Percentiles rank a stretch among this genome's conserved stretches.
phyloP scores from a whole-genome alignment of 2,329 filamentous ascomycete species.

The Paraphoma chrysanthemicola region DNA sequence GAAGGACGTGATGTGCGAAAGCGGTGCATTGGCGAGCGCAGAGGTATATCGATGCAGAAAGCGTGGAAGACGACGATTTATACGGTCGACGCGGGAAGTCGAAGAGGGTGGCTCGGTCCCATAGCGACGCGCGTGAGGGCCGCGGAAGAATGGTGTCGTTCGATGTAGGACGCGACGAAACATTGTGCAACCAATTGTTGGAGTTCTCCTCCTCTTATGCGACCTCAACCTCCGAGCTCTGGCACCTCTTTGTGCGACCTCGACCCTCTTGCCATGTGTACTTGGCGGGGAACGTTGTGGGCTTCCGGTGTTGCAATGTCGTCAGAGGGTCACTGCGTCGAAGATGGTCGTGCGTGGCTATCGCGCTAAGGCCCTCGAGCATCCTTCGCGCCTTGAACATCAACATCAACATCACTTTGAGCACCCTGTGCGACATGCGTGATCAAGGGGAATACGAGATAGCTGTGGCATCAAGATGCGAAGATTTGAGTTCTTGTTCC shows the following conservation, averaged over 20 bases:
- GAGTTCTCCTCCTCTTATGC: conserved; percentile 6
- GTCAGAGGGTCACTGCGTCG: conserved; percentile 12
- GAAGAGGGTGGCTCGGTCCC: conserved; percentile 22
- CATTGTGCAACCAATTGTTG: conserved; percentile 10
- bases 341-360: conserved; percentile 3
- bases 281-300: neutral
- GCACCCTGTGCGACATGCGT: conserved; percentile 3
- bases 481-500: neutral
- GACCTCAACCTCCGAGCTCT: conserved; percentile 1
- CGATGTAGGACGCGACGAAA: conserved; percentile 10
- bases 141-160: neutral
- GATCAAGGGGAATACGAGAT: neutral
- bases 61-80: conserved; percentile 59
- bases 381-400: conserved; percentile 17
- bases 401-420: conserved; percentile 1
- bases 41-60: conserved; percentile 73
- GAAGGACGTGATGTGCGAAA: conserved; percentile 85
- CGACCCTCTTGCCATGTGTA: neutral
- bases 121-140: conserved; percentile 23
- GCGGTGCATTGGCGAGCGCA: conserved; percentile 75
- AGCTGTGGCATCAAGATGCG: neutral
- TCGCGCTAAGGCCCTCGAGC: conserved; percentile 3
- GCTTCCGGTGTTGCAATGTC: conserved; percentile 7
- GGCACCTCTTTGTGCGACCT: neutral
- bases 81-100: conserved; percentile 39